A percentile compares a stretch with the other conserved stretches of the same genome.
phyloP scores from a whole-genome alignment of 345 rosid species.

The Orychophragmus violaceus region DNA sequence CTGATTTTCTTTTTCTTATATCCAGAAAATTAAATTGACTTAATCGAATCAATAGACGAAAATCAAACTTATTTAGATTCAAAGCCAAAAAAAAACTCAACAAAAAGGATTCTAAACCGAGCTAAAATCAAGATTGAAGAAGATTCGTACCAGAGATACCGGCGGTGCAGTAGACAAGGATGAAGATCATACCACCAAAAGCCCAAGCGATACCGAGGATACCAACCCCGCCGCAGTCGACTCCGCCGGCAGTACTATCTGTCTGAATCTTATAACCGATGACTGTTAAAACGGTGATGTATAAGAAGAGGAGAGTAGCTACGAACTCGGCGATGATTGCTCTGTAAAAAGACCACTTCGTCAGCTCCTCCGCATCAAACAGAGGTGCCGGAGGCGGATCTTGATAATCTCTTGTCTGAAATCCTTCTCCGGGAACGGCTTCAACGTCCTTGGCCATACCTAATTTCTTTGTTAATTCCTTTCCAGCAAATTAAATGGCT shows the following conservation, averaged over 20 bases:
- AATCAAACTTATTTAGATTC: too few relatives aligned
- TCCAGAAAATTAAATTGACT: too few relatives aligned
- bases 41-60: too few relatives aligned
- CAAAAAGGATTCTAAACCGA: neutral
- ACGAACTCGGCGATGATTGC: conserved; percentile 84
- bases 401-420: conserved; percentile 66
- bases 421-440: conserved; percentile 39
- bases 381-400: conserved; percentile 83
- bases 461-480: neutral
- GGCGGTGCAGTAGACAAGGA: conserved; percentile 92
- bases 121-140: conserved; percentile 18
- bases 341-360: conserved; percentile 75
- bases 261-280: conserved; percentile 65
- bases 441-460: conserved; percentile 51
- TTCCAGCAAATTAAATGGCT: neutral
- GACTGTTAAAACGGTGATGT: conserved; percentile 70
- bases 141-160: conserved; percentile 67
- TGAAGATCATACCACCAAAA: conserved; percentile 90
- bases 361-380: conserved; percentile 52
- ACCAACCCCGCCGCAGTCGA: conserved; percentile 68
- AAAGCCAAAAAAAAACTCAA: neutral
- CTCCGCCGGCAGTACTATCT: conserved; percentile 10
- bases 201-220: conserved; percentile 93
- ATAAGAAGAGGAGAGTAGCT: conserved; percentile 84
- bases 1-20: too few relatives aligned